These are phyloP conservation scores for Paramecium tetraurelia DNA, from an alignment of 73 alveolate species.

Conservation along the genomic window DNA sequence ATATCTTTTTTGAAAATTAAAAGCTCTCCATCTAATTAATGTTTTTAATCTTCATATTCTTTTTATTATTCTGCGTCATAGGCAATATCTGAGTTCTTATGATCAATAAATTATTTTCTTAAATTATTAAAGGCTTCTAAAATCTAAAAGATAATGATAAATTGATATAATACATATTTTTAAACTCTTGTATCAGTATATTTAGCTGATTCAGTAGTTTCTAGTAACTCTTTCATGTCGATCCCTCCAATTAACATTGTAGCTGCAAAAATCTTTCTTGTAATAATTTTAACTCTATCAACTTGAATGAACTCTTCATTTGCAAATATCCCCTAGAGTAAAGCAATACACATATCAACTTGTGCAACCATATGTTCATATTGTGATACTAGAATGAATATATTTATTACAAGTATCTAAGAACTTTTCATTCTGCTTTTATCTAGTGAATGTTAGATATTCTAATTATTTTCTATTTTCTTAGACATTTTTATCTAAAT, in stretches of 20 bases:
- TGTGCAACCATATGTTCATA: slow-evolving; percentile 25
- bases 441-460: not conserved
- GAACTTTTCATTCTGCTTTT: not conserved
- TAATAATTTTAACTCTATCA: slow-evolving; percentile 23
- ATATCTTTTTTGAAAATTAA: not conserved
- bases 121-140: not conserved
- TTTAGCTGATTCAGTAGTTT: not conserved
- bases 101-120: not conserved
- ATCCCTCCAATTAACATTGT: not conserved
- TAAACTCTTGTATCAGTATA: not conserved
- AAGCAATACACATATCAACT: slow-evolving; percentile 32
- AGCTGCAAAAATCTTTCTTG: slow-evolving; percentile 7
- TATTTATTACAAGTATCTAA: not conserved
- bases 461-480: not conserved
- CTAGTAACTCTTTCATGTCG: not conserved
- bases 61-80: slow-evolving; percentile 15
- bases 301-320: not conserved
- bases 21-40: not conserved
- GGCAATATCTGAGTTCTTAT: slow-evolving; percentile 23
- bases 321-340: not conserved
- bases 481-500: slow-evolving; percentile 6
- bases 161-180: not conserved
- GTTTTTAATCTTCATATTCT: not conserved
- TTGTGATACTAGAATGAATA: not conserved
- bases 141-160: not conserved